Percentiles rank a stretch among this genome's conserved stretches.
These are phyloP conservation scores for Anthracocystis setariae DNA, from an alignment of 1,284 basidiomycete species.

Conservation along the genomic window DNA sequence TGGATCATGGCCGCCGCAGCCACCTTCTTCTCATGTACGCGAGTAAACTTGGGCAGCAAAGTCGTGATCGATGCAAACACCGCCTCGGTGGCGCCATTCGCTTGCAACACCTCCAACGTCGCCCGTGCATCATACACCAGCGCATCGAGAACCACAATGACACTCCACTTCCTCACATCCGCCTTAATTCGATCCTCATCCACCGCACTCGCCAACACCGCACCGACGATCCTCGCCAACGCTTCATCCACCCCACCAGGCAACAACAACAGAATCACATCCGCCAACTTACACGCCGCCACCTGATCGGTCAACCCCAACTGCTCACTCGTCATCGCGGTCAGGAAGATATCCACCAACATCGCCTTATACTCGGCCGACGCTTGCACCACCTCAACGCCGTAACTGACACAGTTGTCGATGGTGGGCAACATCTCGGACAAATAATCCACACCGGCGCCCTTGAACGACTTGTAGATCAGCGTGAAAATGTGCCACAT, in stretches of 20 bases:
- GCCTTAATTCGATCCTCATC: constrained; percentile 72
- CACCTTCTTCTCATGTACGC: constrained; percentile 92
- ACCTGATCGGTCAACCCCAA: constrained; percentile 77
- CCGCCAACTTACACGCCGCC: constrained; percentile 85
- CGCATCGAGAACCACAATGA: constrained; percentile 83
- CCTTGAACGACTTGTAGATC: constrained; percentile 85
- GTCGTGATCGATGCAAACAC: constrained; percentile 82
- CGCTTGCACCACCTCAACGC: constrained; percentile 78
- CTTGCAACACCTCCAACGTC: constrained; percentile 79
- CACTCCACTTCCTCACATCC: constrained; percentile 78
- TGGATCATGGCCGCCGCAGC: constrained; percentile 76
- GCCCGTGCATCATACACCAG: constrained; percentile 85
- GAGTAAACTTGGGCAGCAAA: constrained; percentile 74
- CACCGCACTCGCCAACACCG: constrained; percentile 47
- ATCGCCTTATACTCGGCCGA: constrained; percentile 82
- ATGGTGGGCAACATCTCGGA: constrained; percentile 85
- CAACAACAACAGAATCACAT: constrained; percentile 82
- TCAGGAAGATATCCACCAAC: constrained; percentile 84
- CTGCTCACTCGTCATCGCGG: constrained; percentile 77
- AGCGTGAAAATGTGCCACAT: constrained; percentile 89
- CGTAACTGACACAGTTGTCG: constrained; percentile 89
- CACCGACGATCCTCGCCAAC: constrained; percentile 51
- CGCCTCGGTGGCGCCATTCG: constrained; percentile 72
- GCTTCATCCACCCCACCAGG: constrained; percentile 74
- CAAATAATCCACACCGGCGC: constrained; percentile 82